Base-by-base conservation (phyloP, 1,139 yeast species). In the Sugiyamaella japonica region DNA sequence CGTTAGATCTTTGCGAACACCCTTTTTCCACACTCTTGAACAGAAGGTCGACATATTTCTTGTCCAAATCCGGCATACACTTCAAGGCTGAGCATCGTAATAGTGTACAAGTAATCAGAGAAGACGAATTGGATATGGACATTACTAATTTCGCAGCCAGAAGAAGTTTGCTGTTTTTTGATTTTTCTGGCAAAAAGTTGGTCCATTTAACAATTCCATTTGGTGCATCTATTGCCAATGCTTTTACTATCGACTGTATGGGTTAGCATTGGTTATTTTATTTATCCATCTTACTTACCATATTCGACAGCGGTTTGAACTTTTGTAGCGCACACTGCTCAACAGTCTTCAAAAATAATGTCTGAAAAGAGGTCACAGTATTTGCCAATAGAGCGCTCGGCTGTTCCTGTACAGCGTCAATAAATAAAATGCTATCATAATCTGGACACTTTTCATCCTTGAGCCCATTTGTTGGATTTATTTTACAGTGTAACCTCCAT, bases 101-200 rank as follows among this genome's bases (percentile, higher is more conserved):
- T 8, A 29, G 48, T 7, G 48, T 38, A 12, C 45, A 29, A n/a
- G 53, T 43, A 44, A 28, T 20, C 20, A 38, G 17, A 12, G 53
- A 40, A 10, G 53, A 16, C 17, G 48, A 38, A 29, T 50, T 50
- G 10, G 53, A 50, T 15, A 50, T 38, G 16, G 45, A 38, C 34
- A 39, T 17, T 9, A 50, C 38, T 15, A 50, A 41, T 28, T 50
- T 50, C 8, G 49, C 49, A n/a, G 43, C 39, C 12, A 50, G 10
- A 28, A 12, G 16, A 23, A 45, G 23, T 25, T 50, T 44, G 8
- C 25, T 6, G 17, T 43, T 28, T 25, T 39, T 38, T 5, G 29
- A 10, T 5, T 28, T 17, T 20, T 50, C 49, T 7, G 44, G 40
- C 17, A 43, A 34, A 20, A 17, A 36, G 31, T 39, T 31, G 29